These are phyloP conservation scores for Colletotrichum sublineola DNA, from an alignment of 2,329 filamentous ascomycete genomes.

Conservation along the genomic window DNA sequence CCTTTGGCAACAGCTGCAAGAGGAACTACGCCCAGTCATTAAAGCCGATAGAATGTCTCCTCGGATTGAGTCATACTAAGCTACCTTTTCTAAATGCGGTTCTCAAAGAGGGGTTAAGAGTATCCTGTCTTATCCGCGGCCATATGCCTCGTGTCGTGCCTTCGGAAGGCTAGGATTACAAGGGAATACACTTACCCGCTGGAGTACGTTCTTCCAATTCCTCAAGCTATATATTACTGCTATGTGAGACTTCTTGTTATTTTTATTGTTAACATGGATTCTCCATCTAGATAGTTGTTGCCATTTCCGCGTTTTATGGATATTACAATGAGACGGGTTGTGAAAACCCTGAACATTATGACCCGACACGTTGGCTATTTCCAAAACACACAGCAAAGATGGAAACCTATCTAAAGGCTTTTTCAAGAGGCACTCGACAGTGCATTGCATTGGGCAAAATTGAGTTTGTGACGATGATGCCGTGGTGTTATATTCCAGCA, in stretches of 20 bases:
- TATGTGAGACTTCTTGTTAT: too few relatives aligned
- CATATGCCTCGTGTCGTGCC: conserved; percentile 34
- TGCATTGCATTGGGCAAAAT: conserved; percentile 38
- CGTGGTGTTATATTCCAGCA: too few relatives aligned
- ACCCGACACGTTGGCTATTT: not conserved
- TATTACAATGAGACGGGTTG: conserved; percentile 23
- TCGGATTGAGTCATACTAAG: conserved; percentile 1
- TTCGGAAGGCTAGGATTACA: conserved; percentile 18
- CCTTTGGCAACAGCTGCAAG: conserved; percentile 1
- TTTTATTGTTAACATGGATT: too few relatives aligned
- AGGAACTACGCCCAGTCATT: not conserved
- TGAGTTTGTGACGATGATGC: too few relatives aligned
- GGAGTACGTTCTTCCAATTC: conserved; percentile 17
- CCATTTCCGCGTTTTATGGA: conserved; percentile 23
- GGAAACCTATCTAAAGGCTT: conserved; percentile 28
- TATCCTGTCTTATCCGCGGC: conserved; percentile 30
- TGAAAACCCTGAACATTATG: conserved; percentile 11
- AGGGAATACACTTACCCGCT: conserved; percentile 5
- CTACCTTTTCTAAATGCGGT: conserved; percentile 31
- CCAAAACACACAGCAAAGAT: conserved; percentile 3
- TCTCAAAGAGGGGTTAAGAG: conserved; percentile 31
- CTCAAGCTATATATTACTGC: too few relatives aligned
- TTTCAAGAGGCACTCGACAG: conserved; percentile 26
- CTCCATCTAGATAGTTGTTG: conserved; percentile 26
- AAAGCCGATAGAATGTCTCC: not conserved